Evolutionary conservation across 768 basidiomycete species (phyloP).

Genomic region (Clathrus columnatus): DNA sequence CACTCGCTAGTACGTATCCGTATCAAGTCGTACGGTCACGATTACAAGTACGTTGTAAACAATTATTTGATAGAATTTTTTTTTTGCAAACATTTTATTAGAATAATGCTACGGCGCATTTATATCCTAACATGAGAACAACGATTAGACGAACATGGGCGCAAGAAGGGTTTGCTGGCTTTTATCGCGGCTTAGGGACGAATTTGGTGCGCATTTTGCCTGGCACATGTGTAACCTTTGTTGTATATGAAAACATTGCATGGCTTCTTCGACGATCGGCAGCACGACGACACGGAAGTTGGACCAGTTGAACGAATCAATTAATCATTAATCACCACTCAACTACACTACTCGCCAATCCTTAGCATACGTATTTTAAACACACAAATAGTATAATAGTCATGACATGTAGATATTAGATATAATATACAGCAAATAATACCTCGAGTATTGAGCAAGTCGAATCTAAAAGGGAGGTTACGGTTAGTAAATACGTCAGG

Average conservation of each 20-base stretch:
- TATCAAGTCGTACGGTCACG: constrained; percentile 95
- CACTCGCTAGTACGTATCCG: constrained; percentile 83
- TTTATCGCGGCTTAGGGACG: constrained; percentile 92
- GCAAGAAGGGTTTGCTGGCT: constrained; percentile 73
- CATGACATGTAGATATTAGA: no score
- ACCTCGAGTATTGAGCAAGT: no score
- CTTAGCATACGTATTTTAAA: no score
- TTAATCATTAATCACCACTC: no score
- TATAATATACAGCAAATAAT: no score
- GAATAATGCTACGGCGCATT: constrained; percentile 56
- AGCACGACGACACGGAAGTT: constrained; percentile 33
- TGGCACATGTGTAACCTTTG: constrained; percentile 96
- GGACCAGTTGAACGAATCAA: no score
- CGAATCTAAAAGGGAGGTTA: no score
- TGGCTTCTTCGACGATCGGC: constrained; percentile 70
- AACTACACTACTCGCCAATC: no score
- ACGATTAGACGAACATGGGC: constrained; percentile 75
- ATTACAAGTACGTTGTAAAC: constrained; percentile 57
- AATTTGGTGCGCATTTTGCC: constrained; percentile 93
- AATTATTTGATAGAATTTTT: neutral
- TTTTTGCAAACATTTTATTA: constrained; percentile 18
- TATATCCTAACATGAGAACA: constrained; percentile 78
- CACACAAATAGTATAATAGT: no score
- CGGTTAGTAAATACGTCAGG: no score
- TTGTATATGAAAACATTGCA: constrained; percentile 90